These are phyloP conservation scores for Stentor coeruleus DNA, from an alignment of 73 alveolate genomes.

Conservation along the genomic window DNA sequence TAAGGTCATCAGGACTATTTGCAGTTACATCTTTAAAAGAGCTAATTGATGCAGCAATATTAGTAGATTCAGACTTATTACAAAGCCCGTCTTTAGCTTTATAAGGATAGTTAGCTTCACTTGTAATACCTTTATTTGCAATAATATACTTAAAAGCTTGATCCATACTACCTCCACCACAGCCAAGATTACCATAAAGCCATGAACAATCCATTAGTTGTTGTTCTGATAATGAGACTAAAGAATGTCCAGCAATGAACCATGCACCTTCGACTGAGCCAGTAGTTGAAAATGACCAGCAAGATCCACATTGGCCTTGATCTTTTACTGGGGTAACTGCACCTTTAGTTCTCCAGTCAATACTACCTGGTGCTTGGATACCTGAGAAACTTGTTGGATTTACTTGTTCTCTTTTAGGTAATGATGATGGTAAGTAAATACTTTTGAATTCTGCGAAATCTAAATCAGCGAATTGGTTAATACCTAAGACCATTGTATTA, in stretches of 20 bases:
- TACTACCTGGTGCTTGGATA: no score
- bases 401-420: background rate
- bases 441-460: constrained; percentile 37
- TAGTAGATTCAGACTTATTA: no score
- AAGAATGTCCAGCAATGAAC: constrained; percentile 18
- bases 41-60: no score
- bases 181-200: constrained; percentile 26
- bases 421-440: background rate
- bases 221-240: constrained; percentile 36
- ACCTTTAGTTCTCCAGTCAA: constrained; percentile 45
- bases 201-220: constrained; percentile 55
- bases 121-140: constrained; percentile 30
- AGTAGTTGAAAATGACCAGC: constrained; percentile 79
- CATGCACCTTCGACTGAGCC: constrained; percentile 48
- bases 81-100: constrained; percentile 32
- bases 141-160: constrained; percentile 31
- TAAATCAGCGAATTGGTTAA: constrained; percentile 53
- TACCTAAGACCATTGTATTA: constrained; percentile 32
- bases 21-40: no score
- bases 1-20: no score
- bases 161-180: constrained; percentile 52
- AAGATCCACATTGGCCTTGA: constrained; percentile 79
- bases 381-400: constrained; percentile 27
- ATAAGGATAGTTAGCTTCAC: constrained; percentile 46
- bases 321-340: constrained; percentile 45